Evolutionary conservation across 495 filamentous ascomycete species (phyloP), one percentile per base, ranked within the genome.

Genomic region (Aeminium ludgeri): DNA sequence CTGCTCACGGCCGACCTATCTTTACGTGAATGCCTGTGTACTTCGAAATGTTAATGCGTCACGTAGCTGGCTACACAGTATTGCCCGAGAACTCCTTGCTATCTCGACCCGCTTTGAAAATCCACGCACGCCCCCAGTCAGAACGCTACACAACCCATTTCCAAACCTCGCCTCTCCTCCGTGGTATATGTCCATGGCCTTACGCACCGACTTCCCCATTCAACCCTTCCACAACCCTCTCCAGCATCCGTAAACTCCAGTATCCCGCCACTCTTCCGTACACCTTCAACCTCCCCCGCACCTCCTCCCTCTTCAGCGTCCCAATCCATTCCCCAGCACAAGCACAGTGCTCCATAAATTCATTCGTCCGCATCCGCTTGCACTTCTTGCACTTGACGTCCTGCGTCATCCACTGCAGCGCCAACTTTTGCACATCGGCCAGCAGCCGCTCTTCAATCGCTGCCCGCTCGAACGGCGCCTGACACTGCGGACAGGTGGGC

Each of bases 301-400:
- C 64, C 29, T 80, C 81, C n/a, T 71, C 74, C 50, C 69, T 68
- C 54, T 78, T 67, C 40, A 86, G 61, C 19, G 72, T 85, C 44
- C 72, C 71, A 12, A 62, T 68, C 89, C 89, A 97, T 32, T 62
- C 66, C 6, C 91, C 87, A 36, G 80, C 79, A 63, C 89, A 97
- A 19, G 77, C 78, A 58, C 89, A 97, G 61, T 96, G 87, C 60
- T 96, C 89, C 76, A 86, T 80, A 55, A 96, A 91, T 51, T 93
- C 89, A 62, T 89, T 95, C 30, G 80, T 67, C 58, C 85, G 67
- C 27, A 82, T 48, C 34, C 64, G 61, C 6, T 63, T 61, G 55
- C 80, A 85, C 53, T 75, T 73, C 23, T 55, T 65, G 47, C 89
- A 97, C 56, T 84, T 85, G 34, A 96, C 61, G 58, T 97, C 89